phyloP scores from a whole-genome alignment of 805 yeast genomes.

The Kazachstania africana region DNA sequence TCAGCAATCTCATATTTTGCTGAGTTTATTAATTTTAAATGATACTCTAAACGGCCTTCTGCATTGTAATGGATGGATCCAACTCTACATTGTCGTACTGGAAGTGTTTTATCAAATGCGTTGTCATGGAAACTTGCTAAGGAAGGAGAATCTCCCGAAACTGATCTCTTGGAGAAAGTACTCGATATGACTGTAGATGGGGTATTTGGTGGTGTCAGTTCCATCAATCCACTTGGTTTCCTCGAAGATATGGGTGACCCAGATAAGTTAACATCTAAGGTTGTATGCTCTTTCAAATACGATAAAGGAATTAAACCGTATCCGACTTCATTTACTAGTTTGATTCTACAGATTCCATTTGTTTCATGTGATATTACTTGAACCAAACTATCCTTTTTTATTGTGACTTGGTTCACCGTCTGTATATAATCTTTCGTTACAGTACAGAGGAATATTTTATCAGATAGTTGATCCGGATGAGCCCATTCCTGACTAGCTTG shows the following conservation, averaged over 20 bases:
- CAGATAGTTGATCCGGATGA: too few species aligned
- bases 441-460: too few species aligned
- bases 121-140: constrained; percentile 1
- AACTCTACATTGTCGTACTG: constrained; percentile 1
- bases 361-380: constrained; percentile 9
- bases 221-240: constrained; percentile 2
- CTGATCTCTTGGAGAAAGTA: constrained; percentile 7
- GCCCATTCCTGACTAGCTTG: too few species aligned
- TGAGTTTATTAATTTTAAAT: constrained; percentile 5
- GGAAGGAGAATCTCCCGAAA: constrained; percentile 4
- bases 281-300: constrained; percentile 6
- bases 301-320: constrained; percentile 7
- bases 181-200: constrained; percentile 12
- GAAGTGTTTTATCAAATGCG: background rate
- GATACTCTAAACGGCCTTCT: constrained; percentile 13
- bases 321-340: constrained; percentile 7
- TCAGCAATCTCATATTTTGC: constrained; percentile 6
- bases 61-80: constrained; percentile 6
- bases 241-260: background rate
- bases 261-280: constrained; percentile 3
- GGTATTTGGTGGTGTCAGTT: constrained; percentile 13
- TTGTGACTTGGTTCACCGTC: too few species aligned
- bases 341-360: constrained; percentile 6
- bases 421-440: constrained; percentile 2
- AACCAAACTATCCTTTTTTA: constrained; percentile 5